Percentiles rank a stretch among this genome's conserved stretches.
These are phyloP conservation scores for Beauveria asiatica DNA, from an alignment of 2,329 filamentous ascomycete species.

Conservation along the genomic window DNA sequence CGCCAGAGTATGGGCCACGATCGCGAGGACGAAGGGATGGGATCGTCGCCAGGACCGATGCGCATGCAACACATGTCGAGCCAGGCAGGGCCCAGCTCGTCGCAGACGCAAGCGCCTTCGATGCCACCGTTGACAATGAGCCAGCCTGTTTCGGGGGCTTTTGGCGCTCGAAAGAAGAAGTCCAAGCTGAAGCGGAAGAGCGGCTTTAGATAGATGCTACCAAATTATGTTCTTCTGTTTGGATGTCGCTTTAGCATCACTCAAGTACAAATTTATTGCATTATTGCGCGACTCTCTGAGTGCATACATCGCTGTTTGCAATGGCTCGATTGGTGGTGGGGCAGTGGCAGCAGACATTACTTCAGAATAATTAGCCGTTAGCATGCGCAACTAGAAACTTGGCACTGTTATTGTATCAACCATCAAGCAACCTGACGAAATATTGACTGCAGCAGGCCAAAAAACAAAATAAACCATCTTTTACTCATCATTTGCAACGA, in stretches of 20 bases:
- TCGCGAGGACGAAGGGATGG: conserved; percentile 2
- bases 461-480: background rate
- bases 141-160: conserved; percentile 36
- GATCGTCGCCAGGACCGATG: conserved; percentile 11
- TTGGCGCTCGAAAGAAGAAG: conserved; percentile 35
- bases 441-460: background rate
- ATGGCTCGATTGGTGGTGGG: background rate
- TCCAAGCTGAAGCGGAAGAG: conserved; percentile 17
- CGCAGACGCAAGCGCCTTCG: conserved; percentile 23
- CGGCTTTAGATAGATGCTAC: conserved; percentile 7
- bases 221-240: background rate
- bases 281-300: background rate
- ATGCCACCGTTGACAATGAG: conserved; percentile 33
- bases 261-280: background rate
- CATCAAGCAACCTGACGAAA: background rate
- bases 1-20: conserved; percentile 15
- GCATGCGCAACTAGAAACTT: background rate
- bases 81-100: conserved; percentile 25
- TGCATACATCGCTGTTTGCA: background rate
- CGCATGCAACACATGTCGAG: conserved; percentile 28
- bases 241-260: background rate
- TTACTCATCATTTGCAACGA: background rate
- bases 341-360: background rate
- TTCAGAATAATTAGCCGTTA: background rate
- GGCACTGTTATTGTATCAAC: background rate